A percentile compares a stretch with the other conserved stretches of the same genome.
Conservation (phyloP, 495 filamentous ascomycete genomes). For the Haplographium delicatum region DNA sequence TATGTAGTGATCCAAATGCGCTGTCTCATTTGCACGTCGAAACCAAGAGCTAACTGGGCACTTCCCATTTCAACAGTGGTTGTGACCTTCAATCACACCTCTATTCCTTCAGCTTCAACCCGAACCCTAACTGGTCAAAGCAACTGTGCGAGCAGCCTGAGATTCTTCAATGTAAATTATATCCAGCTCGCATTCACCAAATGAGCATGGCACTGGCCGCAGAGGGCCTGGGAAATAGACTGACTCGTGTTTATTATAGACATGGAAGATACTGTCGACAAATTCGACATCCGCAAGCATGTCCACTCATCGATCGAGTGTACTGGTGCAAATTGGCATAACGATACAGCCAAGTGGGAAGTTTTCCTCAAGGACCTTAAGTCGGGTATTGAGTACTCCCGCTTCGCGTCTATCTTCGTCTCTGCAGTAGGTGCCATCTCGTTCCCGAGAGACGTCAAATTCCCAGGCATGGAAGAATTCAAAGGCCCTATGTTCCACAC, state of each 20-base stretch:
- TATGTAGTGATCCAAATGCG: constrained; percentile 9
- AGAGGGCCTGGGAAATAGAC: neutral
- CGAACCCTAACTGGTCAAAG: constrained; percentile 30
- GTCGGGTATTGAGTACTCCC: constrained; percentile 20
- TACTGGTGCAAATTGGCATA: constrained; percentile 26
- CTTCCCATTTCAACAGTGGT: constrained; percentile 15
- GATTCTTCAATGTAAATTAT: constrained; percentile 29
- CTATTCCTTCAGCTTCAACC: constrained; percentile 30
- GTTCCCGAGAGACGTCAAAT: constrained; percentile 28
- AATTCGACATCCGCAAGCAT: constrained; percentile 29
- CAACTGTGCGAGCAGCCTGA: constrained; percentile 24
- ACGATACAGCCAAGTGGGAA: constrained; percentile 23
- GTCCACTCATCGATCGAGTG: constrained; percentile 23
- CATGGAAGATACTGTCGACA: constrained; percentile 32
- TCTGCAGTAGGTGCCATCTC: constrained; percentile 24
- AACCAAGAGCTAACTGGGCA: neutral
- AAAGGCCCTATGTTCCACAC: constrained; percentile 53
- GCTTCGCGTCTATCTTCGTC: constrained; percentile 22
- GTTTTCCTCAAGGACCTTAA: constrained; percentile 24
- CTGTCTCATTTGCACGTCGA: neutral
- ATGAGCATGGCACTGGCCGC: too few species aligned
- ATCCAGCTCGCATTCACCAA: too few species aligned
- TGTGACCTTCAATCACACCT: constrained; percentile 28
- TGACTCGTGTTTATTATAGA: constrained; percentile 23
- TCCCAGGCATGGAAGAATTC: constrained; percentile 51